Evolutionary conservation across 768 basidiomycete genomes (phyloP).

Genomic region (Pleurotus platypus): DNA sequence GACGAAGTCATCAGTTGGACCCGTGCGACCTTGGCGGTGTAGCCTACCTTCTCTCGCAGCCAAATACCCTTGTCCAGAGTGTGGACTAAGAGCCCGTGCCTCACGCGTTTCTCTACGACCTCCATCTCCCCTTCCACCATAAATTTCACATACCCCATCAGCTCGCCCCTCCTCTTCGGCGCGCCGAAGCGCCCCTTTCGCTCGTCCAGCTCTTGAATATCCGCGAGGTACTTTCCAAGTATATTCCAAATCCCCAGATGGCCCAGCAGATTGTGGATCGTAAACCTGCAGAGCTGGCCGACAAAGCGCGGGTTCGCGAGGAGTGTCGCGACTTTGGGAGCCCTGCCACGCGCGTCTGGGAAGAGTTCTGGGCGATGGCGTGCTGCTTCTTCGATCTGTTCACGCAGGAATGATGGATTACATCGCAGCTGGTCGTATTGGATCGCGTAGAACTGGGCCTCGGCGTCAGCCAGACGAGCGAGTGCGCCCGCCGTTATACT

Average conservation of each 20-base stretch:
- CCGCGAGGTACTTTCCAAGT: background rate
- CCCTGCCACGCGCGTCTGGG: background rate
- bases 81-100: background rate
- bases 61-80: background rate
- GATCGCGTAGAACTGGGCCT: slow-evolving; percentile 3
- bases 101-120: background rate
- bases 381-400: background rate
- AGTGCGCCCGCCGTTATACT: slow-evolving; percentile 2
- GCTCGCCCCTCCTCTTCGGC: background rate
- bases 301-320: background rate
- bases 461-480: background rate
- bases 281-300: background rate
- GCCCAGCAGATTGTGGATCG: background rate
- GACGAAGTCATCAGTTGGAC: background rate
- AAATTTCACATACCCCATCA: background rate
- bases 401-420: background rate
- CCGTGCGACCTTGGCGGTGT: background rate
- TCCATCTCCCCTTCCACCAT: background rate
- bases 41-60: background rate
- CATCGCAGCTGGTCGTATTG: background rate
- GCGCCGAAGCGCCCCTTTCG: background rate
- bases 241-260: background rate
- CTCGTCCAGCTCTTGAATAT: background rate
- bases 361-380: background rate
- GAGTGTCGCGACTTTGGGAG: background rate